Evolutionary conservation across 345 rosid species (phyloP).

Genomic region (Rubroshorea leprosula): DNA sequence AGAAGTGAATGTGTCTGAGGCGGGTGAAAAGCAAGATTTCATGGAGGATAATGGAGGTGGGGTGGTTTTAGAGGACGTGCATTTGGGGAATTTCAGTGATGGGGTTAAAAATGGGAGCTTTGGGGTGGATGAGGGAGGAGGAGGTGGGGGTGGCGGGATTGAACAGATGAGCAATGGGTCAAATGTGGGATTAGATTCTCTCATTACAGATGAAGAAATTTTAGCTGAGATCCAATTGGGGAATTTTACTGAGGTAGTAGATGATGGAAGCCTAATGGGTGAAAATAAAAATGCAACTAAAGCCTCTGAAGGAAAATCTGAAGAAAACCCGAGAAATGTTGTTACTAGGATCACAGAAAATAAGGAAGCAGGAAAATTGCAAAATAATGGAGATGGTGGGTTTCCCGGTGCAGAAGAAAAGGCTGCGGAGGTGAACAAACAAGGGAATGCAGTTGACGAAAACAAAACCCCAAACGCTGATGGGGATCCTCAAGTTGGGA

Average conservation of each 20-base stretch:
- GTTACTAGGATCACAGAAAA: background rate
- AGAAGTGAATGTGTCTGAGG: background rate
- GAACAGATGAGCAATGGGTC: constrained; percentile 12
- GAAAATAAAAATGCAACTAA: background rate
- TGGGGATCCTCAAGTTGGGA: constrained; percentile 1
- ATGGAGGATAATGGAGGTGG: constrained; percentile 1
- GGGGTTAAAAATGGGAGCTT: constrained; percentile 14
- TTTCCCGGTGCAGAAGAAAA: constrained; percentile 14
- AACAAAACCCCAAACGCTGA: background rate
- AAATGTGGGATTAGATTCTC: constrained; percentile 2
- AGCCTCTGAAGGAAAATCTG: background rate
- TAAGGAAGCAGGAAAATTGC: constrained; percentile 11
- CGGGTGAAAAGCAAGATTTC: background rate
- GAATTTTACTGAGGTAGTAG: constrained; percentile 12
- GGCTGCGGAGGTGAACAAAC: constrained; percentile 1
- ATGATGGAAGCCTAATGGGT: background rate
- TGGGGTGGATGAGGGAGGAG: constrained; percentile 6
- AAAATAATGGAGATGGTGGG: constrained; percentile 7
- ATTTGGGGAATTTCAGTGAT: constrained; percentile 18
- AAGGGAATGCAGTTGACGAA: constrained; percentile 3
- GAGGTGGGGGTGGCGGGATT: background rate
- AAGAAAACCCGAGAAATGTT: background rate
- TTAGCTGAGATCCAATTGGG: constrained; percentile 16
- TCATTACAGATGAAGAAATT: background rate
- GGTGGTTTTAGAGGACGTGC: constrained; percentile 9